phyloP scores from a whole-genome alignment of 1,284 basidiomycete genomes.

The Sanghuangporus baumii region DNA sequence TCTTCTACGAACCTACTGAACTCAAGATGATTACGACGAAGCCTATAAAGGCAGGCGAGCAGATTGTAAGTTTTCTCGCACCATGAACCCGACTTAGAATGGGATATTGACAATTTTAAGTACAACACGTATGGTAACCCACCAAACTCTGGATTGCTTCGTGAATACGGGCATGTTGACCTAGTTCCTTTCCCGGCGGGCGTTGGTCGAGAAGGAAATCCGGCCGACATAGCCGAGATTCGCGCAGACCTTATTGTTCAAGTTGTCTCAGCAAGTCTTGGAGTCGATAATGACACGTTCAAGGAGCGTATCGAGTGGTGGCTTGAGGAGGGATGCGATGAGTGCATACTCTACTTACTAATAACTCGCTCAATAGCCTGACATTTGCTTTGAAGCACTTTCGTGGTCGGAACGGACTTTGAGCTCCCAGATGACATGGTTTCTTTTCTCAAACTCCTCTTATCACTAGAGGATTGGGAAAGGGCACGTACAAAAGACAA shows the following conservation, averaged over 20 bases:
- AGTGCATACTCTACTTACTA: slow-evolving; percentile 49
- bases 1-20: slow-evolving; percentile 72
- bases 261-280: slow-evolving; percentile 25
- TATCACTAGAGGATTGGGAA: slow-evolving; percentile 59
- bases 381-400: slow-evolving; percentile 41
- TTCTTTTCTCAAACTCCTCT: slow-evolving; percentile 63
- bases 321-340: slow-evolving; percentile 85
- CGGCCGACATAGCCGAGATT: slow-evolving; percentile 84
- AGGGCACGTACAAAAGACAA: slow-evolving; percentile 64
- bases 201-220: slow-evolving; percentile 54
- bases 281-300: slow-evolving; percentile 23
- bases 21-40: slow-evolving; percentile 83
- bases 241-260: slow-evolving; percentile 69
- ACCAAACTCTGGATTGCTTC: slow-evolving; percentile 91
- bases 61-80: slow-evolving; percentile 62
- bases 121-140: slow-evolving; percentile 96
- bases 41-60: slow-evolving; percentile 72
- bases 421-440: slow-evolving; percentile 60
- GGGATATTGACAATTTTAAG: slow-evolving; percentile 33
- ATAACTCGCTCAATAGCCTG: background rate
- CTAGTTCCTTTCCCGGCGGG: slow-evolving; percentile 46
- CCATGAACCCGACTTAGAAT: background rate
- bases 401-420: slow-evolving; percentile 52
- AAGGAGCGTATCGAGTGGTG: slow-evolving; percentile 82
- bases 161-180: slow-evolving; percentile 94